Percentiles rank a stretch among this genome's conserved stretches.
Conservation (phyloP, 495 filamentous ascomycete species). For the Ascobolus immersus region DNA sequence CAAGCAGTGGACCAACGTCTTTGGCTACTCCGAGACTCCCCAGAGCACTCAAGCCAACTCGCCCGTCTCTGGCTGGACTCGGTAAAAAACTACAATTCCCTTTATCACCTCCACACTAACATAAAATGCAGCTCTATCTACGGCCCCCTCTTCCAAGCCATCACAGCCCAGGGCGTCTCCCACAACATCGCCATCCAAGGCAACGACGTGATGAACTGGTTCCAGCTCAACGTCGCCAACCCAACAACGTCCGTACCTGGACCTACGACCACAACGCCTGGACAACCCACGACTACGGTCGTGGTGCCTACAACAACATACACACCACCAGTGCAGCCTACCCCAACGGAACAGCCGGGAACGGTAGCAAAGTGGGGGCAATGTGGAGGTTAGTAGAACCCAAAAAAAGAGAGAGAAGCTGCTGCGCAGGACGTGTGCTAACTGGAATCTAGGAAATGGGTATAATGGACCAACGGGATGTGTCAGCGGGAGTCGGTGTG, state of each 20-base stretch:
- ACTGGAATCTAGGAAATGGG: no score
- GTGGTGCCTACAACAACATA: neutral
- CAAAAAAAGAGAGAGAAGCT: no score
- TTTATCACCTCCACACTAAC: no score
- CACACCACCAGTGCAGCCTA: neutral
- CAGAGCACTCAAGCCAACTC: conserved; percentile 18
- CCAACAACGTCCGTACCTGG: neutral
- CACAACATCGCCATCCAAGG: conserved; percentile 6
- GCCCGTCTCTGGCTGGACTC: conserved; percentile 26
- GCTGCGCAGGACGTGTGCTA: no score
- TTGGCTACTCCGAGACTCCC: conserved; percentile 18
- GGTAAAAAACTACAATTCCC: no score
- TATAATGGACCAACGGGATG: no score
- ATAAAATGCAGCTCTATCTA: no score
- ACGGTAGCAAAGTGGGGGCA: neutral
- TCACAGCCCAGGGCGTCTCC: conserved; percentile 5
- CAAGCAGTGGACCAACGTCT: conserved; percentile 28
- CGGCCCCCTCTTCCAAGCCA: conserved; percentile 16
- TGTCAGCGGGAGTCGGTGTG: no score
- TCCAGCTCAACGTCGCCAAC: conserved; percentile 1
- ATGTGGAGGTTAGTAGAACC: conserved; percentile 1
- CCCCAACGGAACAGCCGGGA: no score
- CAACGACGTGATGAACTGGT: conserved; percentile 5
- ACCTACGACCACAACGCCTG: no score
- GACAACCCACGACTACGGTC: neutral